Evolutionary conservation across 2,329 filamentous ascomycete species (phyloP).

Genomic region (Pleomassaria siparia): DNA sequence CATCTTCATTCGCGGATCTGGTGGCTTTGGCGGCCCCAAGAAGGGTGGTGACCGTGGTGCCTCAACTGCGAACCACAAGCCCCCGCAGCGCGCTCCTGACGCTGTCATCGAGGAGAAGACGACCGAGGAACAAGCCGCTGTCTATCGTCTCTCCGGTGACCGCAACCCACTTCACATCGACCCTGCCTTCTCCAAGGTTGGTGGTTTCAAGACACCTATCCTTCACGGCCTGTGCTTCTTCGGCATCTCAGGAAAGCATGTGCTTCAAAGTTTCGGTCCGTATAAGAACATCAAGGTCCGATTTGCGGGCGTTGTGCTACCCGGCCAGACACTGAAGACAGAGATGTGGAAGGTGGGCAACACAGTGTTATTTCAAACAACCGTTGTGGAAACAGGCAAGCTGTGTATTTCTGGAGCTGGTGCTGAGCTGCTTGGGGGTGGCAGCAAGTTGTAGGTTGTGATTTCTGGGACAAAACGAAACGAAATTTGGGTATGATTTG

Average conservation of each 20-base stretch:
- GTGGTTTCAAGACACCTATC: constrained; percentile 92
- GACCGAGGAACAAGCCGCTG: constrained; percentile 83
- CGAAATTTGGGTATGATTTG: not conserved
- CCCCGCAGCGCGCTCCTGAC: constrained; percentile 77
- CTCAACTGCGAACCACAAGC: constrained; percentile 75
- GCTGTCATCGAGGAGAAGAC: constrained; percentile 83
- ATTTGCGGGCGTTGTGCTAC: constrained; percentile 83
- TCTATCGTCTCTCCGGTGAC: constrained; percentile 93
- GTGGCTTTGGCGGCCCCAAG: constrained; percentile 83
- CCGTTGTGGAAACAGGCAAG: constrained; percentile 91
- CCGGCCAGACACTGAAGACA: constrained; percentile 83
- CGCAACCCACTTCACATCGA: constrained; percentile 97
- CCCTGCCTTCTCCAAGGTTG: constrained; percentile 89
- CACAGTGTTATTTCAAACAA: constrained; percentile 80
- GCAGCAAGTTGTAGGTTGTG: constrained; percentile 39
- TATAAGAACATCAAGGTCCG: constrained; percentile 93
- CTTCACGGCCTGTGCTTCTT: constrained; percentile 97
- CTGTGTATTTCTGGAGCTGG: constrained; percentile 79
- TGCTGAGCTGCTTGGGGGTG: constrained; percentile 67
- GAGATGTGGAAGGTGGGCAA: constrained; percentile 92
- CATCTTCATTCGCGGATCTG: constrained; percentile 88
- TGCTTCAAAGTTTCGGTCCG: constrained; percentile 78
- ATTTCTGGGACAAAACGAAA: not conserved
- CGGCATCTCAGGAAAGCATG: constrained; percentile 86
- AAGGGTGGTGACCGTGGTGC: constrained; percentile 78